These are phyloP conservation scores for Apiospora pterosperma DNA, from an alignment of 2,329 filamentous ascomycete species.

Conservation along the genomic window DNA sequence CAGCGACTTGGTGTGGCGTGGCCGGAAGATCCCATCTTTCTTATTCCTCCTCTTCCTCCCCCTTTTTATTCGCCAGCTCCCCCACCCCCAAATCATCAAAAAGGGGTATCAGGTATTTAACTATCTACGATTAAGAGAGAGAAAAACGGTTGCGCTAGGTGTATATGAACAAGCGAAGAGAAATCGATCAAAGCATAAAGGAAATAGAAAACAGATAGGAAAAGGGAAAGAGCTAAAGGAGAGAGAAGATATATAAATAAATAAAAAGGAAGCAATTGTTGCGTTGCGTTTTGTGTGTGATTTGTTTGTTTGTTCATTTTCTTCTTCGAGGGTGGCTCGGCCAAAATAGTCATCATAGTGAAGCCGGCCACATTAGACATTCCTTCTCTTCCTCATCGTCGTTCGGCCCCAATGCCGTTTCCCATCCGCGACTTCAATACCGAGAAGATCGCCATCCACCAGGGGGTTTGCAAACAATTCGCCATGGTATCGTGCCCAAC, in stretches of 20 bases:
- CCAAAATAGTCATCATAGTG: constrained; percentile 1
- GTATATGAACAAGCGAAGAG: constrained; percentile 8
- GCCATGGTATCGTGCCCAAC: constrained; percentile 1
- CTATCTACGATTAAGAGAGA: constrained; percentile 31
- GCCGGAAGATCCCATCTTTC: not conserved
- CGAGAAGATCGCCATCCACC: constrained; percentile 1
- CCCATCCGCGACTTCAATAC: not conserved
- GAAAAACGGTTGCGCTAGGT: constrained; percentile 7
- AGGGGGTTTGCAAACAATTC: not conserved
- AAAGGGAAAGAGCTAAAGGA: constrained; percentile 11
- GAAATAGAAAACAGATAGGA: constrained; percentile 13
- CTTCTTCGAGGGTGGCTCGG: not conserved
- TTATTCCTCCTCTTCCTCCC: constrained; percentile 14
- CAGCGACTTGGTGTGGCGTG: not conserved
- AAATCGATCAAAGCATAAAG: not conserved
- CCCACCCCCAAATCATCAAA: constrained; percentile 6
- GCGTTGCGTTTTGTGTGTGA: not conserved
- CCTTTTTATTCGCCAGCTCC: constrained; percentile 10
- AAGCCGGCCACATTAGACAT: constrained; percentile 6
- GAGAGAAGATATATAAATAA: not conserved
- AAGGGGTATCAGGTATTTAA: constrained; percentile 27
- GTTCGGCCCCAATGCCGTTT: not conserved
- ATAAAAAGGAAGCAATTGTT: not conserved
- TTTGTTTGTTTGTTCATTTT: not conserved
- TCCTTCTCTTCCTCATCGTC: not conserved